Percentiles rank a stretch among this genome's conserved stretches.
These are phyloP conservation scores for Solanum tacnaense DNA, from an alignment of 257 asterid genomes.

Conservation along the genomic window DNA sequence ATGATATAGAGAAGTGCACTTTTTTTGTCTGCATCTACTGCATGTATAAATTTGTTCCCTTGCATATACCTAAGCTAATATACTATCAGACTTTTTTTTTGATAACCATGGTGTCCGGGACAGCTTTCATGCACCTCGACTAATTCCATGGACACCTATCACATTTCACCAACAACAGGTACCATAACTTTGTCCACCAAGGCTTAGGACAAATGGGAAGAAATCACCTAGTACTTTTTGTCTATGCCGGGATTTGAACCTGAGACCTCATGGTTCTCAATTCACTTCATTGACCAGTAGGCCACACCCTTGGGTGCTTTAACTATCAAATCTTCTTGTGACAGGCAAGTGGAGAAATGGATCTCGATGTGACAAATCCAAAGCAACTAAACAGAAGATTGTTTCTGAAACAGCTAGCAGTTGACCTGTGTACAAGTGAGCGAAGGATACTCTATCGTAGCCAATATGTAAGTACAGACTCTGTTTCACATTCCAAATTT, in stretches of 20 bases:
- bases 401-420: constrained; percentile 88
- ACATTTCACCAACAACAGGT: not conserved
- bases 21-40: not conserved
- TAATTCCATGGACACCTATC: not conserved
- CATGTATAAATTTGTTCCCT: not conserved
- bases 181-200: not conserved
- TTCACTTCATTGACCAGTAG: not conserved
- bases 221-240: not conserved
- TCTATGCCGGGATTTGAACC: not conserved
- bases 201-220: not conserved
- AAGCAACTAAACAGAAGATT: constrained; percentile 71
- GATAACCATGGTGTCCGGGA: not conserved
- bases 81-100: not conserved
- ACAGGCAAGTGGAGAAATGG: constrained; percentile 87
- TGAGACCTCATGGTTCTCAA: not conserved
- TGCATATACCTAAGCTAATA: not conserved
- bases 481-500: not conserved
- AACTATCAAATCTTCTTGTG: not conserved
- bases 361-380: constrained; percentile 83
- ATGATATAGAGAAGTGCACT: not conserved
- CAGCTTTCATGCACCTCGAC: not conserved
- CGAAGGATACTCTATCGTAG: constrained; percentile 78
- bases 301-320: not conserved
- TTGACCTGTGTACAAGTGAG: constrained; percentile 75
- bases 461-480: constrained; percentile 61